phyloP scores from a whole-genome alignment of 2,329 filamentous ascomycete genomes.

The Beauveria pseudobassiana region DNA sequence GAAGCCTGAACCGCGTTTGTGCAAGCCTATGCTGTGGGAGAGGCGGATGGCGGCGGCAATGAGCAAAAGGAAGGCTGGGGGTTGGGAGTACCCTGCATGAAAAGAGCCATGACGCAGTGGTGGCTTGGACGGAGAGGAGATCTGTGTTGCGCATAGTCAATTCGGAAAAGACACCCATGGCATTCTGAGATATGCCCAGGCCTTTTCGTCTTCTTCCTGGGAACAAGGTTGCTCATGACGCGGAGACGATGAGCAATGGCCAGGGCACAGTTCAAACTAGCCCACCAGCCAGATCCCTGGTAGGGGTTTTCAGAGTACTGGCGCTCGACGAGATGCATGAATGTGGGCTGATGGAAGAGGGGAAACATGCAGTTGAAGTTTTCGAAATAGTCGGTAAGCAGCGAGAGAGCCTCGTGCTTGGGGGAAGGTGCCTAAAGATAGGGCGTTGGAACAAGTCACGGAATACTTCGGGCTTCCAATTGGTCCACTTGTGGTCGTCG shows the following conservation, averaged over 20 bases:
- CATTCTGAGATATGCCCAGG: constrained; percentile 93
- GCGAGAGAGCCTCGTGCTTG: constrained; percentile 78
- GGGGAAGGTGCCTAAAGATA: constrained; percentile 73
- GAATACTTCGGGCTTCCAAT: constrained; percentile 98
- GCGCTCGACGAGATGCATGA: constrained; percentile 92
- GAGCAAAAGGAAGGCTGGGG: constrained; percentile 90
- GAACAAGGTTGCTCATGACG: constrained; percentile 90
- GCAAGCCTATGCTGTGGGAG: constrained; percentile 88
- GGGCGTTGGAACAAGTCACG: constrained; percentile 81
- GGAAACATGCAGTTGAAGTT: constrained; percentile 99
- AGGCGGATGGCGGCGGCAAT: constrained; percentile 85
- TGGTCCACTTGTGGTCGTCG: constrained; percentile 91
- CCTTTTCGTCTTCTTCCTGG: constrained; percentile 85
- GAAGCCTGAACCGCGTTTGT: constrained; percentile 88
- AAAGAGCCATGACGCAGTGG: constrained; percentile 88
- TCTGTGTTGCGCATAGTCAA: constrained; percentile 95
- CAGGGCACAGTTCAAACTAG: constrained; percentile 85
- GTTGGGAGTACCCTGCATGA: constrained; percentile 93
- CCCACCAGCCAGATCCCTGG: constrained; percentile 96
- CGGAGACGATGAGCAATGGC: constrained; percentile 90
- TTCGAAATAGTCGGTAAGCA: constrained; percentile 91
- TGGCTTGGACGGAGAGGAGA: constrained; percentile 86
- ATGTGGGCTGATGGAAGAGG: constrained; percentile 93
- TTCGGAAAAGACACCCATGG: constrained; percentile 86
- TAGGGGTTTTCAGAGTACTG: constrained; percentile 93